Conservation (phyloP, 1,284 basidiomycete species). For the Rhizoctonia solani region DNA sequence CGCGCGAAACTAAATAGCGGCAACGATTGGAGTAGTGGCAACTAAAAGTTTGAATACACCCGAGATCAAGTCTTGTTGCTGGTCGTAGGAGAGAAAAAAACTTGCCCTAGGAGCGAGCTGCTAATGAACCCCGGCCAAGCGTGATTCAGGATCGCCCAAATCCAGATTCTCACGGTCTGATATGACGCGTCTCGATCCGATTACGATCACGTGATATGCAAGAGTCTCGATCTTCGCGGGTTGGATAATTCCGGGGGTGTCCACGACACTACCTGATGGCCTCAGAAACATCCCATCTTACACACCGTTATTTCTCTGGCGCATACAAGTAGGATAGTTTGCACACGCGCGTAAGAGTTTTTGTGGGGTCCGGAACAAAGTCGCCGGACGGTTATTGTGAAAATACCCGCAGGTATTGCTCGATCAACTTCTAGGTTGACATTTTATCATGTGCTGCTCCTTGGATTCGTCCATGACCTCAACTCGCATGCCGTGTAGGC, state of each 20-base stretch:
- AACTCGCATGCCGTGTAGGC: neutral
- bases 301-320: no score
- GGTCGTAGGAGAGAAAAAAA: constrained; percentile 9
- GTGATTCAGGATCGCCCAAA: neutral
- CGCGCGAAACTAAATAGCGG: neutral
- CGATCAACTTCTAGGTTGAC: neutral
- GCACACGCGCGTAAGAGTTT: neutral
- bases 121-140: constrained; percentile 3
- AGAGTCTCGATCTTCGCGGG: neutral
- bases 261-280: no score
- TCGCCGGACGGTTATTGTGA: neutral
- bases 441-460: no score
- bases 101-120: constrained; percentile 15
- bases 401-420: neutral
- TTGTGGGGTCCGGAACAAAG: neutral
- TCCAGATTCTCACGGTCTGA: constrained; percentile 9
- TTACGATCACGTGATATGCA: neutral
- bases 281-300: no score
- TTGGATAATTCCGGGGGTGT: neutral
- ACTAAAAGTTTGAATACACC: neutral
- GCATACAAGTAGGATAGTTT: no score
- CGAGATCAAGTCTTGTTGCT: neutral
- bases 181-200: constrained; percentile 2
- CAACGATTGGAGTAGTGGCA: neutral
- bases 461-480: neutral